Evolutionary conservation across 495 filamentous ascomycete species (phyloP), one percentile per base, ranked within the genome.

Genomic region (Cercophora newfieldiana): DNA sequence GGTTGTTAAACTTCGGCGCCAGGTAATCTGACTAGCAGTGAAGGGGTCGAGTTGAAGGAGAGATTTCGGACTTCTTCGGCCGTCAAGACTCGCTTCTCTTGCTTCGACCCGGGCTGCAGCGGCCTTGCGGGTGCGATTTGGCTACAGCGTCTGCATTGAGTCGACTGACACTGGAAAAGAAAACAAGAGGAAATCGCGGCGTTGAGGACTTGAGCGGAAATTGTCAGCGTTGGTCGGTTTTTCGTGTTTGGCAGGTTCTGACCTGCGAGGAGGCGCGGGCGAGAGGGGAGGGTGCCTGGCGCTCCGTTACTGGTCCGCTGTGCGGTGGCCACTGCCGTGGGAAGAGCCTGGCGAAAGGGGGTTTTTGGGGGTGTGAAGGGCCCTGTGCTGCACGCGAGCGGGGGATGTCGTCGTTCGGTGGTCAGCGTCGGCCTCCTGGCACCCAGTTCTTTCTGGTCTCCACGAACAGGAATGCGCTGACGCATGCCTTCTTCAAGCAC

Each of bases 1-100:
- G 66, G 57, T 66, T 31, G 71, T 56, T 61, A 55, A 64, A 57
- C 30, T 61, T 71, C 33, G 63, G 60, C 60, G 63, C 66, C 64
- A 55, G 63, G 29, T 49, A 64, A 56, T 56, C 50, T 60, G 64
- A 63, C 66, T 71, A 61, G 61, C 51, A 53, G 50, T 26, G 24
- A 57, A 61, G 30, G n/a, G 22, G 64, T 21, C 29, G 29, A 26
- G 29, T 48, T 50, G 25, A 47, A 48, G 54, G 50, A 53, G 14
- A 26, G 50, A 14, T 22, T 26, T 7, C 19, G 50, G 50, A 19
- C 25, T 8, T 22, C 50, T 53, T 22, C 19, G 50, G 50, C 50
- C 4, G 21, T 53, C 50, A 19, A 53, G 19, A 2, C n/a, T 24
- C 50, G 19, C 25, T 53, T 53, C n/a, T 57, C 10, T 30, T 8